Conservation (phyloP, 805 yeast species). For the Candida suzukii region DNA sequence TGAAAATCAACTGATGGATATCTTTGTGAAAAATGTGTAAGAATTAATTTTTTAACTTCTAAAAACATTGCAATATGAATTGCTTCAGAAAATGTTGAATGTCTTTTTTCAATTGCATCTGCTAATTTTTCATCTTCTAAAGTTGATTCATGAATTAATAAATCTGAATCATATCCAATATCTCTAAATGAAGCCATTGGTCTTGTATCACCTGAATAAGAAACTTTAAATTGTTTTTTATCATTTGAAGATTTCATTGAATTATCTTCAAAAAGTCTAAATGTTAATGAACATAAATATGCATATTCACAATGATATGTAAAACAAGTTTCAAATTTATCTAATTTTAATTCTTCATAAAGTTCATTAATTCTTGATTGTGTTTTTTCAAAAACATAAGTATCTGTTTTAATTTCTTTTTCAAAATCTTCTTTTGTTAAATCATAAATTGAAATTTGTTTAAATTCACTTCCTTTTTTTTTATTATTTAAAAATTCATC, state of each 20-base stretch:
- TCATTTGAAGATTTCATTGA: neutral
- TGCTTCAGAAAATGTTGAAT: conserved; percentile 87
- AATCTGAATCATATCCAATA: conserved; percentile 60
- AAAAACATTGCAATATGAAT: conserved; percentile 59
- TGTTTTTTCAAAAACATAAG: conserved; percentile 9
- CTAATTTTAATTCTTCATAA: conserved; percentile 35
- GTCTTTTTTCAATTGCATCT: conserved; percentile 79
- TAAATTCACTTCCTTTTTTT: conserved; percentile 5
- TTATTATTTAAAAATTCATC: conserved; percentile 22
- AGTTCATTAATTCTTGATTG: conserved; percentile 24
- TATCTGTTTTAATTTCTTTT: neutral
- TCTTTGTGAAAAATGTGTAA: conserved; percentile 92
- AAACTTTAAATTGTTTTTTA: conserved; percentile 46
- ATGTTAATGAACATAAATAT: conserved; percentile 55
- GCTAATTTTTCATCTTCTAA: conserved; percentile 69
- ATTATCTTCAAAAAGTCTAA: conserved; percentile 21
- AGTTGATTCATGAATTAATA: conserved; percentile 90
- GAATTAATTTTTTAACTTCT: conserved; percentile 62
- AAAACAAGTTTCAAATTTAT: conserved; percentile 48
- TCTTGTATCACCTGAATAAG: conserved; percentile 94
- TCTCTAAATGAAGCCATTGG: conserved; percentile 58
- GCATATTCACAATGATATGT: conserved; percentile 86
- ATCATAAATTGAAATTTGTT: conserved; percentile 21
- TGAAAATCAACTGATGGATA: conserved; percentile 47
- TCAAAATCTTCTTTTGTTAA: conserved; percentile 1